phyloP scores from a whole-genome alignment of 2,329 filamentous ascomycete genomes.

The Talaromyces sp. region DNA sequence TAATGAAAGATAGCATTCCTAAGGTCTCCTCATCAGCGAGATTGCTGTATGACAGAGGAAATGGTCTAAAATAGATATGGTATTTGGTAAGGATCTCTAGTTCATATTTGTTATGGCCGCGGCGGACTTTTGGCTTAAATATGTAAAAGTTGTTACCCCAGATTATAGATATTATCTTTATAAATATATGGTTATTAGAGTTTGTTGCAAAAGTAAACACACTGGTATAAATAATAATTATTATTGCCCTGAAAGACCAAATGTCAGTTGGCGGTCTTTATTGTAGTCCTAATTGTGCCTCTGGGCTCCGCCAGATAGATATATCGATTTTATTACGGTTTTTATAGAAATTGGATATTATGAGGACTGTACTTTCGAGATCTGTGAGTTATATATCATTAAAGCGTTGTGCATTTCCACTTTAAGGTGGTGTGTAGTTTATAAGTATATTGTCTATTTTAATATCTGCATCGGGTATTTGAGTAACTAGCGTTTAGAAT shows the following conservation, averaged over 20 bases:
- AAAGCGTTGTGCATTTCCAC: constrained; percentile 10
- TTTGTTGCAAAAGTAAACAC: background rate
- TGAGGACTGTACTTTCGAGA: constrained; percentile 13
- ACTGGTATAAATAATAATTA: constrained; percentile 1
- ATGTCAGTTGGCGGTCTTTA: constrained; percentile 16
- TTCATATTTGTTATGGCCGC: constrained; percentile 16
- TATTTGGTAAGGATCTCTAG: constrained; percentile 16
- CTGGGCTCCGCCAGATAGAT: constrained; percentile 15
- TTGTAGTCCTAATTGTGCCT: constrained; percentile 14
- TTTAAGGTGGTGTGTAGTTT: constrained; percentile 12
- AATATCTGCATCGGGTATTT: constrained; percentile 13
- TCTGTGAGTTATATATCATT: constrained; percentile 17
- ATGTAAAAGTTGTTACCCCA: constrained; percentile 16
- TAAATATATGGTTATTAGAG: background rate
- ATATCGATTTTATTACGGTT: constrained; percentile 14
- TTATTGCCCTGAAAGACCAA: constrained; percentile 16
- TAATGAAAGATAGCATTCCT: constrained; percentile 7
- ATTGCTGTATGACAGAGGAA: constrained; percentile 19
- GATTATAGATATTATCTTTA: constrained; percentile 14
- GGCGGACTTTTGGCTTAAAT: constrained; percentile 14
- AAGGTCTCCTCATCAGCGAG: constrained; percentile 12
- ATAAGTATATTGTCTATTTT: constrained; percentile 17
- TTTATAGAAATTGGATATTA: constrained; percentile 9
- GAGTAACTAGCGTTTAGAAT: background rate
- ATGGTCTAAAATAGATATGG: constrained; percentile 15